Evolutionary conservation across 2,329 filamentous ascomycete genomes (phyloP), one percentile per base, ranked within the genome.

Genomic region (Penicillium crustosum): DNA sequence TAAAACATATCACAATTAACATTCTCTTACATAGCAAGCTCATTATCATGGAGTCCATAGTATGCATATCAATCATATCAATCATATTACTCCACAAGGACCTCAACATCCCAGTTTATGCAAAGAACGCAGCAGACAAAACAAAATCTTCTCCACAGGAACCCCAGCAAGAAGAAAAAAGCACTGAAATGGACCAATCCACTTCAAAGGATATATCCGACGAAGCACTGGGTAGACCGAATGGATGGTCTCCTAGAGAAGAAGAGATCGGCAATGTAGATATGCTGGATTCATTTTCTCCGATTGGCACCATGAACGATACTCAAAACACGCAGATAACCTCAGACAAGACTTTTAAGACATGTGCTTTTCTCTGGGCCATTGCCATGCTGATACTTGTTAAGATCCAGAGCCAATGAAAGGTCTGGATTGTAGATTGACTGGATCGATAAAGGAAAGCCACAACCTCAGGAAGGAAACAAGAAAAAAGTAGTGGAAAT

Each of bases 341-440:
- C 55, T 55, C 56, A 61, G 57, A 62, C 59, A 56, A 61, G 53
- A 65, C 57, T 59, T 58, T 62, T 58, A 57, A 62, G 49, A 61
- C 59, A 58, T 25, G 53, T 57, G 60, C 62, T 60, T 64, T 64
- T 63, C 62, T 65, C 56, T 44, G 49, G 48, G 64, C 63, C 60
- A 61, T 61, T 64, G 58, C 49, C 62, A 65, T 64, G 64, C 64
- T 68, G 65, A 67, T 69, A 70, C 65, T 70, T 66, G 61, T 61
- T 68, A 66, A 68, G 53, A 67, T 63, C 60, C 54, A 62, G 48
- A 56, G 41, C 54, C 51, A 29, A 44, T 31, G 15, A 23, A 59
- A 48, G 47, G 56, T 48, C 49, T 27, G 39, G 55, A 58, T 60
- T 49, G 50, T 48, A 55, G 42, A 58, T 64, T 63, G 62, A 59